Base-by-base conservation (phyloP, 441 rosid species). In the Sinapis alba region DNA sequence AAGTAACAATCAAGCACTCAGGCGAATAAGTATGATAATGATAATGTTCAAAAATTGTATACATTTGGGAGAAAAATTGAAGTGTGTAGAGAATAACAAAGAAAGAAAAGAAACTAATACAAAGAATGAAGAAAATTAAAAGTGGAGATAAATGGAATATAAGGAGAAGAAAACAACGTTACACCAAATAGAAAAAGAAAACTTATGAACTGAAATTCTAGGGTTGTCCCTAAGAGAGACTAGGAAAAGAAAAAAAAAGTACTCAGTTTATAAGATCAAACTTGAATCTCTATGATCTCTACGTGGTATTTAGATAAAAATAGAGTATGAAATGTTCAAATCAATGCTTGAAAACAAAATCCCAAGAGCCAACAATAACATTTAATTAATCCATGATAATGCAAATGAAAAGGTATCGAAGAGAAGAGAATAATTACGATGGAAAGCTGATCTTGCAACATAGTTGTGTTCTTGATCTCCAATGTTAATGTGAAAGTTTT, bases 401-500 rank as follows among this genome's bases (percentile, higher is more conserved):
- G 12, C 11, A 41, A 32, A 61, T 13, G 1, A 20, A 56, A 66
- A 58, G 7, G 53, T 23, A 74, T 13, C 20, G 15, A 77, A 8
- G 15, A 51, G 63, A 47, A 47, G 69, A 57, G 53, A 57, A 58
- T 56, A 57, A 58, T 60, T 24, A 74, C 58, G 79, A 62, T 47
- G 69, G 45, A 61, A 63, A 59, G 62, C 61, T 24, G 66, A 47
- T 74, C 68, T 59, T 66, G 73, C 53, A 67, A 58, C 60, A 66
- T 66, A 34, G n/a, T 28, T 57, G 43, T 66, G 26, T 58, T 56
- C 50, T 65, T 54, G 57, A 19, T 65, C 64, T 36, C 62, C 57
- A 11, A 38, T 41, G 53, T 53, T 6, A 53, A 61, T 47, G 21
- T 26, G 20, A 23, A n/a, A 23, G n/a, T 11, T 63, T 63, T 72